Percentiles rank a stretch among this genome's conserved stretches.
Conservation (phyloP, 306 rosid species). For the Astragalus glycyphyllos region DNA sequence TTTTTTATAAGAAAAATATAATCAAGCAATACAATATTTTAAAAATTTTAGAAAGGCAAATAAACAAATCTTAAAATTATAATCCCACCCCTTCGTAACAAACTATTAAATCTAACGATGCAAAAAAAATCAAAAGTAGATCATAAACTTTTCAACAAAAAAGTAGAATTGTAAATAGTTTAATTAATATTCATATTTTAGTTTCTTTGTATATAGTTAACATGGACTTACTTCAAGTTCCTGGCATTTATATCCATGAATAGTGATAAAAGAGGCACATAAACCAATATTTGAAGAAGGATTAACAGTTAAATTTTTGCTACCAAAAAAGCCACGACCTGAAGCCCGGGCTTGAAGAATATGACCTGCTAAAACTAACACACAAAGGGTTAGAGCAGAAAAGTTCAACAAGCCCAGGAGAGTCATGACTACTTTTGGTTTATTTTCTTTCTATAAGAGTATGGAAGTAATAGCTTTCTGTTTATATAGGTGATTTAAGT, state of each 20-base stretch:
- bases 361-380: conserved; percentile 40
- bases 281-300: conserved; percentile 44
- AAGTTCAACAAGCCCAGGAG: conserved; percentile 9
- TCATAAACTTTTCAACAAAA: too few relatives aligned
- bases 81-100: too few relatives aligned
- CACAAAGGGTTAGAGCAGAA: conserved; percentile 32
- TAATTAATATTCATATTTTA: too few relatives aligned
- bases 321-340: conserved; percentile 16
- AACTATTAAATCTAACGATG: too few relatives aligned
- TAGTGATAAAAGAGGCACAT: conserved; percentile 54
- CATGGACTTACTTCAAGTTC: conserved; percentile 57
- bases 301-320: not conserved
- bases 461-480: not conserved
- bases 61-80: too few relatives aligned
- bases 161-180: too few relatives aligned
- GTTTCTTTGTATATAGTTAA: not conserved
- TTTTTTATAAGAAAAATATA: too few relatives aligned
- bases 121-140: too few relatives aligned
- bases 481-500: not conserved
- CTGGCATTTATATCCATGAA: conserved; percentile 75
- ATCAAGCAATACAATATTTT: too few relatives aligned
- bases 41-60: too few relatives aligned
- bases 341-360: conserved; percentile 45
- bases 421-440: conserved; percentile 39
- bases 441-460: not conserved